Conservation (phyloP, 768 basidiomycete genomes). For the Suillus discolor region DNA sequence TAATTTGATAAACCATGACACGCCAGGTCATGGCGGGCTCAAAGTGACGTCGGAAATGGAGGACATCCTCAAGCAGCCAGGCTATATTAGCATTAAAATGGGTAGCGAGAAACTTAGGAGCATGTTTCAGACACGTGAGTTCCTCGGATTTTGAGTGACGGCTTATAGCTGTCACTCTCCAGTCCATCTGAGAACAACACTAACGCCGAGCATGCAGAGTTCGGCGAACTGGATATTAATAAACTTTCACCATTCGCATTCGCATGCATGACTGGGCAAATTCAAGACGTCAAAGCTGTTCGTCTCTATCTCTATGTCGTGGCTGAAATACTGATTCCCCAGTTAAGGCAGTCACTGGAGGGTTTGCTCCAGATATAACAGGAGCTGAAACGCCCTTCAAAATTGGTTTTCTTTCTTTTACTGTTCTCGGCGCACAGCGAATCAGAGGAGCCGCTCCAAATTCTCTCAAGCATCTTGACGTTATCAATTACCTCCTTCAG, state of each 20-base stretch:
- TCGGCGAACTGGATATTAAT: constrained; percentile 16
- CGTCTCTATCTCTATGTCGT: background rate
- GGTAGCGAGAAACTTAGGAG: constrained; percentile 29
- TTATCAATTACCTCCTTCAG: constrained; percentile 44
- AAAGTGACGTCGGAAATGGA: constrained; percentile 28
- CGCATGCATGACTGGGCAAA: constrained; percentile 27
- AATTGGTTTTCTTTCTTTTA: constrained; percentile 44
- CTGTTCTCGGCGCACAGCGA: constrained; percentile 45
- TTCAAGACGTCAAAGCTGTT: constrained; percentile 25
- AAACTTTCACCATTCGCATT: constrained; percentile 26
- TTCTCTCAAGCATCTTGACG: constrained; percentile 32
- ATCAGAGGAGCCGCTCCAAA: constrained; percentile 20
- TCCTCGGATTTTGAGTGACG: background rate
- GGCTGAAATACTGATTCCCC: background rate
- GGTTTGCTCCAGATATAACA: constrained; percentile 39
- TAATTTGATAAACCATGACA: background rate
- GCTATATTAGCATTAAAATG: constrained; percentile 26
- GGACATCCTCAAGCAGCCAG: constrained; percentile 27
- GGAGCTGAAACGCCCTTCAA: constrained; percentile 45
- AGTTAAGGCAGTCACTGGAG: constrained; percentile 25
- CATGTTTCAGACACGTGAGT: constrained; percentile 33
- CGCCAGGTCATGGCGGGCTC: constrained; percentile 20
- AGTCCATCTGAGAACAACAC: background rate
- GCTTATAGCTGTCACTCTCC: background rate
- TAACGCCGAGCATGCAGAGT: constrained; percentile 17